phyloP scores from a whole-genome alignment of 2,329 filamentous ascomycete genomes.

The Diaporthe australafricana region DNA sequence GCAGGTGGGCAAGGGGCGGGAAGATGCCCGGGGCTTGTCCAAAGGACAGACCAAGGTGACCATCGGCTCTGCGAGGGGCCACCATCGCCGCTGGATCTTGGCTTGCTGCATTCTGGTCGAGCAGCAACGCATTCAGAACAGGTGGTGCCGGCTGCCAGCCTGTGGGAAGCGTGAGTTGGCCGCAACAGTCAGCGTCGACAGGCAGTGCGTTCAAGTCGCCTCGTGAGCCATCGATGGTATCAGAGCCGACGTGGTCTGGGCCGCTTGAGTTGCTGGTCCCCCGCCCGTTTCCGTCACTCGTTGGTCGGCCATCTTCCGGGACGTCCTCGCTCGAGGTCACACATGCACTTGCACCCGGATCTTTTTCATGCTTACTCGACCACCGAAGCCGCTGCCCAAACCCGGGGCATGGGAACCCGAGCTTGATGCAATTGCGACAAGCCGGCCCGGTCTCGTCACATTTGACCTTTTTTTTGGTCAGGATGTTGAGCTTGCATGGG shows the following conservation, averaged over 20 bases:
- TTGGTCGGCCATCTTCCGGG: neutral
- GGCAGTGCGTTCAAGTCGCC: too few species aligned
- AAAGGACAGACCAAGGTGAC: neutral
- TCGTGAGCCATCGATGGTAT: too few species aligned
- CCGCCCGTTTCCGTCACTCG: too few species aligned
- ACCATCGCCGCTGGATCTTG: neutral
- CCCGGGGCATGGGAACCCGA: conserved; percentile 46
- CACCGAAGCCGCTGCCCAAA: conserved; percentile 51
- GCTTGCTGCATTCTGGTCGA: neutral
- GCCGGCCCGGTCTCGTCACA: conserved; percentile 47
- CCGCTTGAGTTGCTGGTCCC: too few species aligned
- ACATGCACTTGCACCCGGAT: neutral
- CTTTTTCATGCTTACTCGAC: conserved; percentile 43
- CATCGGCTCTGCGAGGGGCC: neutral
- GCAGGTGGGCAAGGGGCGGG: conserved; percentile 43
- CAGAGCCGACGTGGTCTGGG: too few species aligned
- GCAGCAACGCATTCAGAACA: too few species aligned
- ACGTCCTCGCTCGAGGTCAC: neutral
- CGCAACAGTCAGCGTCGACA: too few species aligned
- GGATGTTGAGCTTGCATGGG: neutral
- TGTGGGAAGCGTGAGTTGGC: too few species aligned
- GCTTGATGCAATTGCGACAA: conserved; percentile 46
- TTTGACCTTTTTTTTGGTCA: conserved; percentile 41
- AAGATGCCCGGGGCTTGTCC: conserved; percentile 48
- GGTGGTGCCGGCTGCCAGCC: too few species aligned